Evolutionary conservation across 345 rosid species (phyloP).

Genomic region (Syzygium aqueum): DNA sequence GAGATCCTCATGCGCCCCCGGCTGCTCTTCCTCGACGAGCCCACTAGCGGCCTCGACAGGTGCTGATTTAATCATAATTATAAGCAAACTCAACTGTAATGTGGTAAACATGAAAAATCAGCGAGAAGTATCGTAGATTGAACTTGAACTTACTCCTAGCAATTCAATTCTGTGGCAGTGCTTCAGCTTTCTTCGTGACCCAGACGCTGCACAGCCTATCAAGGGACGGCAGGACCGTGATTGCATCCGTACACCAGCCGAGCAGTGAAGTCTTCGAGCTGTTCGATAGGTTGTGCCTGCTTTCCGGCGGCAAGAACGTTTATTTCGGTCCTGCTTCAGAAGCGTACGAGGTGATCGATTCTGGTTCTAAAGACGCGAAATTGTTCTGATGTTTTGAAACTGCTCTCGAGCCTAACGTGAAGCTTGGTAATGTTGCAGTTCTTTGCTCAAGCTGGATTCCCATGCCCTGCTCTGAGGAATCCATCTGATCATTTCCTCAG

Average conservation of each 20-base stretch:
- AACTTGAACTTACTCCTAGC: neutral
- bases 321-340: conserved; percentile 83
- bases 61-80: neutral
- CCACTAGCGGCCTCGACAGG: conserved; percentile 98
- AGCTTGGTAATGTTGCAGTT: conserved; percentile 33
- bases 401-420: neutral
- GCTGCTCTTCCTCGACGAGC: conserved; percentile 91
- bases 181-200: conserved; percentile 94
- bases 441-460: conserved; percentile 95
- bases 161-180: conserved; percentile 29
- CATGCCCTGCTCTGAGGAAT: conserved; percentile 91
- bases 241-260: conserved; percentile 94
- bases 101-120: neutral
- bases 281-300: conserved; percentile 77
- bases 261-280: conserved; percentile 93
- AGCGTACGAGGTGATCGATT: conserved; percentile 63
- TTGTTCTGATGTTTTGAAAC: neutral
- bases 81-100: neutral
- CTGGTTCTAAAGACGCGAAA: neutral
- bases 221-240: conserved; percentile 91
- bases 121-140: neutral
- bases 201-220: conserved; percentile 79
- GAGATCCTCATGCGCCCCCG: conserved; percentile 94
- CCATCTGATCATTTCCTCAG: conserved; percentile 96
- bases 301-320: conserved; percentile 87